Evolutionary conservation across 208 protist genomes (phyloP), one percentile per base, ranked within the genome.

Genomic region (Acanthamoeba healyi): DNA sequence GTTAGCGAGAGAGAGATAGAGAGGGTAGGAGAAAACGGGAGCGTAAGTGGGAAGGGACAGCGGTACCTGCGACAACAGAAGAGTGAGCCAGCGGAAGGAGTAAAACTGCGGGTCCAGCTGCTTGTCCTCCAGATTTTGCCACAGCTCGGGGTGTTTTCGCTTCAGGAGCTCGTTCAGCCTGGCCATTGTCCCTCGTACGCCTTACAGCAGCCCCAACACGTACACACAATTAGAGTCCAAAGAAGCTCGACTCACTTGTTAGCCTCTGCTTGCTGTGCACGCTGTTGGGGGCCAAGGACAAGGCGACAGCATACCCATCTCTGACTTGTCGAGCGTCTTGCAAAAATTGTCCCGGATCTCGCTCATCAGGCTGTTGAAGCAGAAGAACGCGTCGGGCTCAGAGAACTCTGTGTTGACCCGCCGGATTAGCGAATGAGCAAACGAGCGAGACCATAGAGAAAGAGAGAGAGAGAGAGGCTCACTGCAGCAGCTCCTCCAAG

Each of bases 351-450:
- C 91, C 4, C 95, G 74, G 3, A 94, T 40, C 34, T 97, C 97
- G 29, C 95, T 91, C 97, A 98, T 98, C 15, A 98, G 34, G 42
- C 61, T 95, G 22, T 94, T 97, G 92, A 98, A 98, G 92, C 97
- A 98, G 77, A 97, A 98, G 93, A 98, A 98, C 2, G 97, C 95
- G 86, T 98, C 97, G 22, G 97, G 93, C 94, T 98, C 97, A 19
- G 95, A 88, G 40, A 94, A 67, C 24, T 67, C 63, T 95, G 58
- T 12, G n/a, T n/a, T n/a, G n/a, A n/a, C n/a, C n/a, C n/a, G n/a
- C n/a, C n/a, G n/a, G n/a, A n/a, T n/a, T n/a, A n/a, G n/a, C n/a
- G n/a, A n/a, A n/a, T n/a, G n/a, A n/a, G n/a, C n/a, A n/a, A n/a
- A n/a, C n/a, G n/a, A n/a, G 36, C 34, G 15, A 32, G 49, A 10